Percentiles rank a stretch among this genome's conserved stretches.
Conservation (phyloP, 2,329 filamentous ascomycete genomes). For the Exophiala alcalophila region DNA sequence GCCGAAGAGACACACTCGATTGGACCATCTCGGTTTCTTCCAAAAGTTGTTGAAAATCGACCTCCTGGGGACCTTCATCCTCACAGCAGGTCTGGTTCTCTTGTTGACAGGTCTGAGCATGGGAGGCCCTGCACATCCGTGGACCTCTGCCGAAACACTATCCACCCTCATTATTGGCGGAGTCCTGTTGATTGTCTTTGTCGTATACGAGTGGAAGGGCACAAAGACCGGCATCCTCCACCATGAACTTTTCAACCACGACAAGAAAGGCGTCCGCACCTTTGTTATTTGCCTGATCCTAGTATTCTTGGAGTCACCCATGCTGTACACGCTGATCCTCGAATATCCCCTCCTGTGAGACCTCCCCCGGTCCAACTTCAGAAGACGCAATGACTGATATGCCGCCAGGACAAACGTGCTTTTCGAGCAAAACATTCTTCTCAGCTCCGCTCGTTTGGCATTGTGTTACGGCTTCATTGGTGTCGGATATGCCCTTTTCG, state of each 20-base stretch:
- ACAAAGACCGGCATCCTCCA: slow-evolving; percentile 13
- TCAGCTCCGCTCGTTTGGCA: background rate
- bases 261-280: slow-evolving; percentile 4
- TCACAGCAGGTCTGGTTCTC: slow-evolving; percentile 3
- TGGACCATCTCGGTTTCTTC: slow-evolving; percentile 5
- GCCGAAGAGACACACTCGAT: slow-evolving; percentile 6
- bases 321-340: slow-evolving; percentile 12
- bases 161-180: slow-evolving; percentile 7
- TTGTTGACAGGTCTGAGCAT: slow-evolving; percentile 4
- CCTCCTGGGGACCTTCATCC: background rate
- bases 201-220: slow-evolving; percentile 18
- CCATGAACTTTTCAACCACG: slow-evolving; percentile 15
- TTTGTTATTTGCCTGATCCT: slow-evolving; percentile 12
- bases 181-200: slow-evolving; percentile 10
- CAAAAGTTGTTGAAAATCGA: slow-evolving; percentile 9
- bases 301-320: slow-evolving; percentile 11
- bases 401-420: slow-evolving; percentile 2
- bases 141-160: slow-evolving; percentile 6
- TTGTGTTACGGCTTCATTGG: background rate
- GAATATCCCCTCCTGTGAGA: slow-evolving; percentile 19
- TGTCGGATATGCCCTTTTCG: slow-evolving; percentile 3
- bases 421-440: slow-evolving; percentile 7
- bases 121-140: slow-evolving; percentile 8
- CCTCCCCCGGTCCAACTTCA: background rate
- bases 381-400: background rate